Evolutionary conservation across 495 filamentous ascomycete species (phyloP).

Genomic region (Pseudomonodictys pantanalensis): DNA sequence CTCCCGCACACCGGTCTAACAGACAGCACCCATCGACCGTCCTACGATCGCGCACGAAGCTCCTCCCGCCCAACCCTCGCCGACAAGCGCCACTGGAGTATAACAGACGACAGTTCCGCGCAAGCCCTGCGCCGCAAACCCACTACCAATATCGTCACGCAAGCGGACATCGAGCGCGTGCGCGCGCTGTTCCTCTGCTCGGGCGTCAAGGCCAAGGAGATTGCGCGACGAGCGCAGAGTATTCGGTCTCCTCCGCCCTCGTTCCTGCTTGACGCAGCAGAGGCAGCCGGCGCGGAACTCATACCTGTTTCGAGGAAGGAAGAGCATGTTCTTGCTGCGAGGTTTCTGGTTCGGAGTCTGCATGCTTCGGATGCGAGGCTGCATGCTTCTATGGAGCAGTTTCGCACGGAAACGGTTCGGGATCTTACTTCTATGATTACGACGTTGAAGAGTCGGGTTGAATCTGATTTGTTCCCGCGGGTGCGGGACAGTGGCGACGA

Average conservation of each 20-base stretch:
- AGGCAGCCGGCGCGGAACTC: constrained; percentile 38
- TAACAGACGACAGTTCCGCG: constrained; percentile 56
- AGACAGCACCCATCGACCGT: constrained; percentile 29
- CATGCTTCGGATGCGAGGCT: constrained; percentile 54
- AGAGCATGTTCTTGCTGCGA: constrained; percentile 68
- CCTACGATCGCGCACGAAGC: constrained; percentile 8
- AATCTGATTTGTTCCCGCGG: constrained; percentile 58
- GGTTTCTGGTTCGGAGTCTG: constrained; percentile 57
- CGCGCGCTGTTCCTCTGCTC: constrained; percentile 73
- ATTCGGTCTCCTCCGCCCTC: constrained; percentile 34
- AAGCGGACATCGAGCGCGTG: constrained; percentile 70
- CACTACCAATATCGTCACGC: constrained; percentile 38
- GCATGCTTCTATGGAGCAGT: constrained; percentile 53
- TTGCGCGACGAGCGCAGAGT: constrained; percentile 61
- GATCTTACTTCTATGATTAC: constrained; percentile 50
- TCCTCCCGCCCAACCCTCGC: constrained; percentile 35
- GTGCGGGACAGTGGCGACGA: constrained; percentile 67
- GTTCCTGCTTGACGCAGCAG: constrained; percentile 47
- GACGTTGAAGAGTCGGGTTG: constrained; percentile 51
- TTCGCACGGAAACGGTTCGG: constrained; percentile 47
- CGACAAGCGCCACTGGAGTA: constrained; percentile 63
- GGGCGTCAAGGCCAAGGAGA: constrained; percentile 80
- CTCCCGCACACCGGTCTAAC: constrained; percentile 37
- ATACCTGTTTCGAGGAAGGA: constrained; percentile 56
- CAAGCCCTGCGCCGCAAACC: constrained; percentile 42